Evolutionary conservation across 805 yeast genomes (phyloP), one percentile per base, ranked within the genome.

Genomic region (Pichia gijzeniarum): DNA sequence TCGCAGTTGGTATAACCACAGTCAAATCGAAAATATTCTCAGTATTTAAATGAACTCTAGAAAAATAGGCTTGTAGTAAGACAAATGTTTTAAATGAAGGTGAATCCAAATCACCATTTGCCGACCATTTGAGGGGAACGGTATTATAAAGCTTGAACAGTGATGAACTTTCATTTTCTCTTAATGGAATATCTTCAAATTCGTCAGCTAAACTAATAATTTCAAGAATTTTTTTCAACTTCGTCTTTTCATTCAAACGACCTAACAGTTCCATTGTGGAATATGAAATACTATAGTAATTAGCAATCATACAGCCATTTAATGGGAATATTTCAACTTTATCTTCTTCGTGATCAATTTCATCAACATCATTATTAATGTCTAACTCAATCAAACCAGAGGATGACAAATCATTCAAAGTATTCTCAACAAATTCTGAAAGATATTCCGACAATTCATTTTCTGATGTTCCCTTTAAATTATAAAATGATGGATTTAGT

Each of bases 401-500:
- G 1, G 77, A 77, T 3, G 58, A 62, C 37, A 93, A 68, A 18
- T 86, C 95, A 28, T 71, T 71, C 50, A 91, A 57, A 0, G 86
- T 71, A 5, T 65, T 67, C 58, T 93, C 98, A 12, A 91, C 83
- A 12, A 88, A 59, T 39, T 89, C 96, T 0, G 97, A 89, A 35
- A 93, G 65, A 61, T 73, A 87, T 44, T 84, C 90, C 1, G 95
- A 87, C 6, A 91, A 61, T 0, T 95, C 95, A 27, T 73, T 63
- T 37, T 78, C 78, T 1, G 85, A 67, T 3, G 73, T 69, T 49
- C 82, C 85, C 35, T 69, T 69, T 7, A 87, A 74, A n/a, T 89
- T 96, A 58, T 93, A 93, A 59, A 76, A 93, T 48, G 93, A 79
- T 3, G 99, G 97, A 60, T 93, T 93, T 31, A 76, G 72, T 45